Conservation (phyloP, 2,329 filamentous ascomycete species). For the Tolypocladium amazonense region DNA sequence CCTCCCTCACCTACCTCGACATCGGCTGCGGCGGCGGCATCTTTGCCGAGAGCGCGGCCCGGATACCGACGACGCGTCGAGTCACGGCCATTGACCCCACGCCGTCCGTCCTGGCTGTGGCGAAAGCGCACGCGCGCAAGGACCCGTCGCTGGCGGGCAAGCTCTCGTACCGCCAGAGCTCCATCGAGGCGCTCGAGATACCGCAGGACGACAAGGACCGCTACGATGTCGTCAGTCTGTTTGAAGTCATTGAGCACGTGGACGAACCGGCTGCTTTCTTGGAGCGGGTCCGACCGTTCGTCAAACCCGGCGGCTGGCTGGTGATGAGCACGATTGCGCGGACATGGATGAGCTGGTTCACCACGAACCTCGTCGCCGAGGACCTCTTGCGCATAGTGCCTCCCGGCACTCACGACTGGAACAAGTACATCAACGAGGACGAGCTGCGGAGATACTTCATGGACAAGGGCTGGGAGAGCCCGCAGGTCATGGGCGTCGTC, state of each 20-base stretch:
- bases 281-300: slow-evolving; percentile 57
- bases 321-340: slow-evolving; percentile 86
- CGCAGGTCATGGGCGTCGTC: slow-evolving; percentile 65
- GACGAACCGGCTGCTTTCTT: slow-evolving; percentile 66
- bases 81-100: slow-evolving; percentile 75
- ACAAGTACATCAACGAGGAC: slow-evolving; percentile 82
- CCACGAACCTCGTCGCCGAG: slow-evolving; percentile 87
- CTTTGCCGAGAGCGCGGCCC: slow-evolving; percentile 79
- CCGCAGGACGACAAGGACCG: slow-evolving; percentile 28
- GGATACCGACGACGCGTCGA: slow-evolving; percentile 48
- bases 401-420: slow-evolving; percentile 89
- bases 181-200: slow-evolving; percentile 58
- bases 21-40: slow-evolving; percentile 94
- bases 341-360: slow-evolving; percentile 80
- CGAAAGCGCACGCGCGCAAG: slow-evolving; percentile 60
- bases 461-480: slow-evolving; percentile 46
- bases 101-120: slow-evolving; percentile 62
- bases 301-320: slow-evolving; percentile 87
- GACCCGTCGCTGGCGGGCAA: slow-evolving; percentile 58
- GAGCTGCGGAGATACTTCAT: slow-evolving; percentile 56
- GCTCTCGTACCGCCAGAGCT: slow-evolving; percentile 64
- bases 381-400: slow-evolving; percentile 81
- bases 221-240: slow-evolving; percentile 77
- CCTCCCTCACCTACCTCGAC: slow-evolving; percentile 63
- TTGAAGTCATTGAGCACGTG: slow-evolving; percentile 94